A percentile compares a stretch with the other conserved stretches of the same genome.
phyloP scores from a whole-genome alignment of 1,284 basidiomycete genomes.

The Microbotryum lychnidis-dioicae region DNA sequence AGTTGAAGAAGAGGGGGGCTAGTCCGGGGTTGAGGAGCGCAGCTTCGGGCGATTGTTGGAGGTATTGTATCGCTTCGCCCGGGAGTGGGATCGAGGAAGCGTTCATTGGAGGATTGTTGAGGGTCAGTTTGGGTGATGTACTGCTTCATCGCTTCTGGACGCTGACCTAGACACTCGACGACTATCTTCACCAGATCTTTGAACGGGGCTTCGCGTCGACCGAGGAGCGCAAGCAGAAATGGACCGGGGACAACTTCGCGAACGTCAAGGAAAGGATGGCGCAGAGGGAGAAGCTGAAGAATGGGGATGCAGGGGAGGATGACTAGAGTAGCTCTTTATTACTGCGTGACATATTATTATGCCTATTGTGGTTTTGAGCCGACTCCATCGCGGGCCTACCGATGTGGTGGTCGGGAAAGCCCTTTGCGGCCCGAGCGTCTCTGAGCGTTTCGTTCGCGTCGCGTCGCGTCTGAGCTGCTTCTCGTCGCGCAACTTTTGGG shows the following conservation, averaged over 20 bases:
- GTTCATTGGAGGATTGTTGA: conserved; percentile 32
- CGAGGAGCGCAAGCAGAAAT: conserved; percentile 1
- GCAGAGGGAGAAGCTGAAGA: not conserved
- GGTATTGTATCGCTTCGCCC: conserved; percentile 35
- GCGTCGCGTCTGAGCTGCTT: not conserved
- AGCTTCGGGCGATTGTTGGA: conserved; percentile 30
- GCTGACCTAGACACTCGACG: not conserved
- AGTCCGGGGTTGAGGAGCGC: conserved; percentile 10
- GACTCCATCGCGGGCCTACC: not conserved
- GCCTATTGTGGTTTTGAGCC: not conserved
- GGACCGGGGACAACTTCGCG: conserved; percentile 18
- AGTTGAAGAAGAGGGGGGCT: no score
- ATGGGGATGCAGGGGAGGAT: not conserved
- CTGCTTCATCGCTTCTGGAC: not conserved
- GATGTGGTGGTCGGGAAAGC: no score
- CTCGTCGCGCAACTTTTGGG: no score
- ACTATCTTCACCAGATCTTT: not conserved
- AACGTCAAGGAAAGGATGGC: conserved; percentile 13
- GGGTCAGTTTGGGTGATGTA: conserved; percentile 3
- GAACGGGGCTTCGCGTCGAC: conserved; percentile 6
- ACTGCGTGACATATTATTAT: not conserved
- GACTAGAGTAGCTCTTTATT: not conserved
- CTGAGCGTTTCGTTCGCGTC: not conserved
- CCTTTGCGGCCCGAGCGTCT: not conserved
- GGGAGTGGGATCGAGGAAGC: conserved; percentile 32